phyloP scores from a whole-genome alignment of 306 rosid genomes.

The Cyclanthera cordifolia region DNA sequence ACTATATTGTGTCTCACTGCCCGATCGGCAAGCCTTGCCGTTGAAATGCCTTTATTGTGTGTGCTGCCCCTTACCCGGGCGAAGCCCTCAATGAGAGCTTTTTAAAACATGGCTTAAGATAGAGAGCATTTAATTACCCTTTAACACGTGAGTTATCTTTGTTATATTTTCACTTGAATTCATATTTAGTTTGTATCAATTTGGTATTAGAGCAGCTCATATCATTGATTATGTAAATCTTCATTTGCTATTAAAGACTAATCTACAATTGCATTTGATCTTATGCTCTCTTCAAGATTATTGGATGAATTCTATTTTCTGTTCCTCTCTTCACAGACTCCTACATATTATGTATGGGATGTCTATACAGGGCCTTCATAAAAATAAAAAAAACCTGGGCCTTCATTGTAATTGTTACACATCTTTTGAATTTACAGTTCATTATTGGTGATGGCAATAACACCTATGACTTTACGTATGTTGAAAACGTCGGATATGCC shows the following conservation, averaged over 20 bases:
- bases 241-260: not conserved
- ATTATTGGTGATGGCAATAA: conserved; percentile 86
- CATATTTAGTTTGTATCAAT: too few species aligned
- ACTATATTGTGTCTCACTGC: too few species aligned
- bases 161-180: too few species aligned
- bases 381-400: not conserved
- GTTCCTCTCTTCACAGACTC: not conserved
- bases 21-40: too few species aligned
- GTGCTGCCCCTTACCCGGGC: too few species aligned
- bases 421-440: conserved; percentile 47
- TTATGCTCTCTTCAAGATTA: not conserved
- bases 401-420: conserved; percentile 4
- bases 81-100: too few species aligned
- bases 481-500: conserved; percentile 90
- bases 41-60: too few species aligned
- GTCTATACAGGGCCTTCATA: not conserved
- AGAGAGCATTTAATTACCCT: too few species aligned
- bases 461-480: conserved; percentile 77
- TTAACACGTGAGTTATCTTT: too few species aligned
- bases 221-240: not conserved
- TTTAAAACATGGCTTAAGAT: too few species aligned
- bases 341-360: not conserved
- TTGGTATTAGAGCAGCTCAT: too few species aligned
- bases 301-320: not conserved
- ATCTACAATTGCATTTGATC: not conserved